These are phyloP conservation scores for Arctium minus DNA, from an alignment of 129 eudicot species.

Conservation along the genomic window DNA sequence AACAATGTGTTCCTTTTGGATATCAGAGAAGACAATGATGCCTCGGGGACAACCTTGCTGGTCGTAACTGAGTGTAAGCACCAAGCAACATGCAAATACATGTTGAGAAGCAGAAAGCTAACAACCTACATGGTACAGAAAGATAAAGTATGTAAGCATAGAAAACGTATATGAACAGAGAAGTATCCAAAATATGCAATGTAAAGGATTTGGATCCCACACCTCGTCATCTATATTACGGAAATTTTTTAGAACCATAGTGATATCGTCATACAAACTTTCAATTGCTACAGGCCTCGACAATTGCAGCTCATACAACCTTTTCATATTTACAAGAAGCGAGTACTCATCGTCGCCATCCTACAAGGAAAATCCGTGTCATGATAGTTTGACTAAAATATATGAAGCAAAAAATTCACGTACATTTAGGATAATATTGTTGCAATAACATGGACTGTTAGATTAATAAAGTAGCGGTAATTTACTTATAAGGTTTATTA, in stretches of 20 bases:
- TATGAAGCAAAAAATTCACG: not conserved
- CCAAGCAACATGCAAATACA: conserved; percentile 89
- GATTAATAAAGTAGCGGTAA: not conserved
- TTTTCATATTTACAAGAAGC: conserved; percentile 86
- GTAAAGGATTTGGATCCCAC: conserved; percentile 12
- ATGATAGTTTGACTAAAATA: conserved; percentile 6
- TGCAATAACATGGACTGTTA: conserved; percentile 1
- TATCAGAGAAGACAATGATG: conserved; percentile 54
- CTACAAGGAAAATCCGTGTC: conserved; percentile 46
- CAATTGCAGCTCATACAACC: conserved; percentile 89
- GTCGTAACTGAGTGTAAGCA: conserved; percentile 53
- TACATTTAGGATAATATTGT: not conserved
- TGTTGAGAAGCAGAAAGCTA: conserved; percentile 85
- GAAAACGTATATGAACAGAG: not conserved
- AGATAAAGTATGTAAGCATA: not conserved
- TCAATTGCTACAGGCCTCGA: conserved; percentile 60
- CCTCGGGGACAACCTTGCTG: conserved; percentile 61
- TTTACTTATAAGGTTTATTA: not conserved
- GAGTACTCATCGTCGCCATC: conserved; percentile 93
- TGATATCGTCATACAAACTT: conserved; percentile 64
- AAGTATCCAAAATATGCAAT: not conserved
- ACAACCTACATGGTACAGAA: conserved; percentile 51
- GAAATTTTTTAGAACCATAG: conserved; percentile 43
- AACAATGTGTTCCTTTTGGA: conserved; percentile 65
- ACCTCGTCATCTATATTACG: conserved; percentile 87